These are phyloP conservation scores for Clitopilus passeckerianus DNA, from an alignment of 768 basidiomycete genomes.

Conservation along the genomic window DNA sequence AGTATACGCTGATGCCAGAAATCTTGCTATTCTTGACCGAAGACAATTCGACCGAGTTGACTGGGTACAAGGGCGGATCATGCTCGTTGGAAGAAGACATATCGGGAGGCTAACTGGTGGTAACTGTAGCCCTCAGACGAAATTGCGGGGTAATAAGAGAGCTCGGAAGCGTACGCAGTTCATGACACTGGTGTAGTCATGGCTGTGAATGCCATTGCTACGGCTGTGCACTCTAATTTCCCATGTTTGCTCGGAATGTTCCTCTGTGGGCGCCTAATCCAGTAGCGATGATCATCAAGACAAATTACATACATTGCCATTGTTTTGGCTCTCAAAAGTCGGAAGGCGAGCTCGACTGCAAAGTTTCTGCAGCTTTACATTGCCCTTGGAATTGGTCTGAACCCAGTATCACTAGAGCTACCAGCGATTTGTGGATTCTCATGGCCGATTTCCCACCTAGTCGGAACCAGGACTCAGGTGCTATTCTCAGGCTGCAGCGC, in stretches of 20 bases:
- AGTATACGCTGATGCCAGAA: slow-evolving; percentile 32
- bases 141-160: neutral
- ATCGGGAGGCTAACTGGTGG: neutral
- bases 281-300: neutral
- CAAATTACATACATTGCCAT: neutral
- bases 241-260: neutral
- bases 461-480: no score
- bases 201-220: neutral
- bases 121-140: neutral
- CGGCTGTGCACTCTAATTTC: neutral
- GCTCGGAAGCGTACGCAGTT: neutral
- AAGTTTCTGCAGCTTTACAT: no score
- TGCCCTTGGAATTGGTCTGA: no score
- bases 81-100: neutral
- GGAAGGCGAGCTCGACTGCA: no score
- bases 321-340: neutral
- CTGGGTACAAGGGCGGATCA: slow-evolving; percentile 10
- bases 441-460: no score
- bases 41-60: slow-evolving; percentile 23
- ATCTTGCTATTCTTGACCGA: slow-evolving; percentile 30
- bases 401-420: no score
- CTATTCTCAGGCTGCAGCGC: no score
- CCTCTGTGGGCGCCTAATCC: neutral
- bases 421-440: no score
- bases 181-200: neutral